phyloP scores from a whole-genome alignment of 1,284 basidiomycete species.

The Puccinia horiana region DNA sequence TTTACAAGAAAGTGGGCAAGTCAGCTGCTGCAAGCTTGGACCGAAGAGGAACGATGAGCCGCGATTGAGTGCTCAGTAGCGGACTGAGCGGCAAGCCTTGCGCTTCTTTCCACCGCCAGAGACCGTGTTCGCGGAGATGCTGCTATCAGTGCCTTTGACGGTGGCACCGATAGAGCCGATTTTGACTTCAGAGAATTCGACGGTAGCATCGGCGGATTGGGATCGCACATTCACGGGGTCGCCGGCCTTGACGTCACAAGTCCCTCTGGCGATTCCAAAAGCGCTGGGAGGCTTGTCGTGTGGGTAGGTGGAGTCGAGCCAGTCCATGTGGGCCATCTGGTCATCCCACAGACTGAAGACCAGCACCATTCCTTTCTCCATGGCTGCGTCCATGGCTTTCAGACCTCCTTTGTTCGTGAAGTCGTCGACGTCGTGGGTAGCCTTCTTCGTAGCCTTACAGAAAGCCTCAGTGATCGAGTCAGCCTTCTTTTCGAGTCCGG shows the following conservation, averaged over 20 bases:
- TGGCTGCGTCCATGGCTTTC: slow-evolving; percentile 61
- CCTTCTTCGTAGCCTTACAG: slow-evolving; percentile 62
- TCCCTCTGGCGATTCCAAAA: slow-evolving; percentile 64
- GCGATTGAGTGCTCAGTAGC: background rate
- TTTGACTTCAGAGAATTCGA: slow-evolving; percentile 62
- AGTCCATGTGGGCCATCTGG: slow-evolving; percentile 66
- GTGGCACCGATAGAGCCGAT: slow-evolving; percentile 27
- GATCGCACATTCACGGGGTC: slow-evolving; percentile 63
- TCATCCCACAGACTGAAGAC: slow-evolving; percentile 67
- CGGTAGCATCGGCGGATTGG: slow-evolving; percentile 54
- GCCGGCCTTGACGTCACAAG: slow-evolving; percentile 64
- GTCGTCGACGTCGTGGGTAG: slow-evolving; percentile 61
- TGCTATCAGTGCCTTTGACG: background rate
- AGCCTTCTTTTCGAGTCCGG: slow-evolving; percentile 24
- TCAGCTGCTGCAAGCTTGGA: too few relatives aligned
- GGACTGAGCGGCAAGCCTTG: background rate
- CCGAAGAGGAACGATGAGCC: background rate
- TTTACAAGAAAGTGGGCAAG: background rate
- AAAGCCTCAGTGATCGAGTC: slow-evolving; percentile 61
- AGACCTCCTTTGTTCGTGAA: slow-evolving; percentile 64
- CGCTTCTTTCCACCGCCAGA: background rate
- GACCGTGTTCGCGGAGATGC: too few relatives aligned
- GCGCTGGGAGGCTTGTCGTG: slow-evolving; percentile 54
- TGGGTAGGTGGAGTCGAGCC: slow-evolving; percentile 67
- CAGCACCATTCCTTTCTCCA: slow-evolving; percentile 64